Percentiles rank a stretch among this genome's conserved stretches.
Conservation (phyloP, 1,284 basidiomycete genomes). For the Singerocomus inundabilis region DNA sequence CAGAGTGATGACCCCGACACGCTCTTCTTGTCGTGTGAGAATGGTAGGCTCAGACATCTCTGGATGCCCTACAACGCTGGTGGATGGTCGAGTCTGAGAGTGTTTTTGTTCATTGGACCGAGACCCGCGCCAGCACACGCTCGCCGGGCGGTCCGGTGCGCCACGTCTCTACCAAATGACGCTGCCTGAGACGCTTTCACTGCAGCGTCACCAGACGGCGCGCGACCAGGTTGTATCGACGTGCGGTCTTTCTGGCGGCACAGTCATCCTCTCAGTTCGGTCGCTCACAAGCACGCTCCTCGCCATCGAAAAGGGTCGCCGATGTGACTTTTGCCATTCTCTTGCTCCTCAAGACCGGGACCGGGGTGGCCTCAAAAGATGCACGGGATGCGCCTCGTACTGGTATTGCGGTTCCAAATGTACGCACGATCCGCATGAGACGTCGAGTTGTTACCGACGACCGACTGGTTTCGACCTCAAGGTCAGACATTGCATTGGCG, state of each 20-base stretch:
- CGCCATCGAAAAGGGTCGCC: conserved; percentile 51
- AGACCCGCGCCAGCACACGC: no score
- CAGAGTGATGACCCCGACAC: conserved; percentile 37
- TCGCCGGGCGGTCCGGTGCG: no score
- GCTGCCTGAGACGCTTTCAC: conserved; percentile 24
- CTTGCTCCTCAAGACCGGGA: conserved; percentile 19
- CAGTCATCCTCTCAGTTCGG: conserved; percentile 43
- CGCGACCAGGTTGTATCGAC: conserved; percentile 50
- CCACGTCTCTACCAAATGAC: background rate
- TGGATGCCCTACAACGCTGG: background rate
- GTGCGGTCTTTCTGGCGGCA: conserved; percentile 40
- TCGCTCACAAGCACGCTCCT: conserved; percentile 52
- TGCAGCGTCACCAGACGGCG: conserved; percentile 47
- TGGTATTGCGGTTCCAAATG: conserved; percentile 69
- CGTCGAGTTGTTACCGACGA: conserved; percentile 5
- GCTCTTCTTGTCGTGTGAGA: conserved; percentile 15
- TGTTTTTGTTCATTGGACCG: background rate
- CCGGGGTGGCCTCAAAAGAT: conserved; percentile 44
- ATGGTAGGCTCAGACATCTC: conserved; percentile 25
- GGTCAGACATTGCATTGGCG: conserved; percentile 70
- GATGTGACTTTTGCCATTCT: conserved; percentile 64
- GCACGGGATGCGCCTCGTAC: conserved; percentile 62
- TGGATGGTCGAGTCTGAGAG: background rate
- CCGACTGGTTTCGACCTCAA: conserved; percentile 31
- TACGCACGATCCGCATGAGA: conserved; percentile 35